A percentile compares a stretch with the other conserved stretches of the same genome.
phyloP scores from a whole-genome alignment of 257 asterid species.

The Marsdenia floribunda region DNA sequence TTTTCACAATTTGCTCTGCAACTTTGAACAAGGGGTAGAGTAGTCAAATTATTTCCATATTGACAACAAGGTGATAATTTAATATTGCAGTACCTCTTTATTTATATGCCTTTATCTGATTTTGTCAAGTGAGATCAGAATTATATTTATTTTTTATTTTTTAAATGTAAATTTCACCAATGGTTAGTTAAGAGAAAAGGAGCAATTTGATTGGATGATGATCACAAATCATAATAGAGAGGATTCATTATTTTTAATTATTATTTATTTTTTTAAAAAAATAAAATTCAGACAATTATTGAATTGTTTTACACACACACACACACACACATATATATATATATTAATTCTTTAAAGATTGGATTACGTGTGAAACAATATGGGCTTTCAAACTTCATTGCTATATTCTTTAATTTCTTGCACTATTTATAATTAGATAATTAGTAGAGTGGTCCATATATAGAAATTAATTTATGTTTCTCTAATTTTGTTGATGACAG shows the following conservation, averaged over 20 bases:
- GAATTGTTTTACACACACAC: constrained; percentile 1
- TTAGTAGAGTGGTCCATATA: background rate
- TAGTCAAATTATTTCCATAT: too few relatives aligned
- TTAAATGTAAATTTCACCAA: constrained; percentile 3
- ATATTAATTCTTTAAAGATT: background rate
- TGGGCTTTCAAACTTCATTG: constrained; percentile 2
- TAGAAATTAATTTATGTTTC: too few relatives aligned
- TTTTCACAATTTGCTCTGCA: too few relatives aligned
- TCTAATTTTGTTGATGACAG: too few relatives aligned
- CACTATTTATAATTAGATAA: constrained; percentile 4
- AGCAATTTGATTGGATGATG: constrained; percentile 18
- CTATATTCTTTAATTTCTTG: background rate
- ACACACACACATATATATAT: background rate
- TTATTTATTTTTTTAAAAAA: too few relatives aligned
- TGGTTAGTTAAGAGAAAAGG: background rate
- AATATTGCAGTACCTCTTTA: too few relatives aligned
- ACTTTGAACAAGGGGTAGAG: too few relatives aligned
- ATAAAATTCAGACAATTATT: constrained; percentile 8
- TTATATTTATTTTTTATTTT: too few relatives aligned
- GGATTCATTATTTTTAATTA: background rate
- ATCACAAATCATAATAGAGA: constrained; percentile 8
- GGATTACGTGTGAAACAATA: constrained; percentile 1
- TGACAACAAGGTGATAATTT: too few relatives aligned
- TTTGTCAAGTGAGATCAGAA: too few relatives aligned
- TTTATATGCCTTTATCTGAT: too few relatives aligned